A percentile compares a stretch with the other conserved stretches of the same genome.
phyloP scores from a whole-genome alignment of 495 filamentous ascomycete species.

The Oleoguttula mirabilis region DNA sequence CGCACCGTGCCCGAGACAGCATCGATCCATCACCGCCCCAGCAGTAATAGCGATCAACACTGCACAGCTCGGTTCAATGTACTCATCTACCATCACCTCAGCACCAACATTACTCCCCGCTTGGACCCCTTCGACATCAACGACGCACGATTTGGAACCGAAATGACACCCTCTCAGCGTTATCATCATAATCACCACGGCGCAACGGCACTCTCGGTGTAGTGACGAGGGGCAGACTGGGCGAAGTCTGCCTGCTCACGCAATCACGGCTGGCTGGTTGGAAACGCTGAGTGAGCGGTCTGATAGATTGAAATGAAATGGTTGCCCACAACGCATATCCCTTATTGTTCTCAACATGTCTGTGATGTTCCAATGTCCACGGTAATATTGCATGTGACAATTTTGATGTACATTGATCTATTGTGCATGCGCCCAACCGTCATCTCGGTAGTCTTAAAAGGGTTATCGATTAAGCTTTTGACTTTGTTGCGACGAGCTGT shows the following conservation, averaged over 20 bases:
- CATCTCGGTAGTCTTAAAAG: too few species aligned
- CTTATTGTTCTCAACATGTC: too few species aligned
- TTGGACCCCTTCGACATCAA: constrained; percentile 18
- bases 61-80: constrained; percentile 11
- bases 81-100: not conserved
- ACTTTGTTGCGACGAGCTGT: too few species aligned
- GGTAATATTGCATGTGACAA: too few species aligned
- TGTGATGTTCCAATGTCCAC: too few species aligned
- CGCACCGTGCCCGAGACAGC: constrained; percentile 11
- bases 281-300: too few species aligned
- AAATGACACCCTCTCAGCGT: not conserved
- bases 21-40: constrained; percentile 7
- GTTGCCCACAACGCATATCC: too few species aligned
- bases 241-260: not conserved
- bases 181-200: not conserved
- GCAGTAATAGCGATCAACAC: constrained; percentile 5
- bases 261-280: not conserved
- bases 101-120: constrained; percentile 2
- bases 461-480: too few species aligned
- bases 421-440: too few species aligned
- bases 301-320: too few species aligned
- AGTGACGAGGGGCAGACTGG: not conserved
- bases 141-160: constrained; percentile 5
- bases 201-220: not conserved
- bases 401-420: too few species aligned